Percentiles rank a stretch among this genome's conserved stretches.
Conservation (phyloP, 352 stramenopile genomes). For the Phytophthora colocasiae region DNA sequence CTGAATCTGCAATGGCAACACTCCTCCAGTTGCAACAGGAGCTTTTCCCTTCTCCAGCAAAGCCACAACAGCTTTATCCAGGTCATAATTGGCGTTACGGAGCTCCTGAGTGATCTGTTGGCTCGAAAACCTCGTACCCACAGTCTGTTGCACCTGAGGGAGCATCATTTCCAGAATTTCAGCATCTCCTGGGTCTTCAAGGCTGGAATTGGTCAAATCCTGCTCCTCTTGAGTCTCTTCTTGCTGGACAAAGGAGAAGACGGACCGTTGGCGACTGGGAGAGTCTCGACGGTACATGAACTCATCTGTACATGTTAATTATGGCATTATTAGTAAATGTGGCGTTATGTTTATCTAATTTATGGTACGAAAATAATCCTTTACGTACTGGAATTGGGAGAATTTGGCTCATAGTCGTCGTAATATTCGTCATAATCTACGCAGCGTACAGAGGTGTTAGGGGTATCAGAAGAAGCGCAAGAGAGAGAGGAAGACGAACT, state of each 20-base stretch:
- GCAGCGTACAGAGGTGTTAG: not conserved
- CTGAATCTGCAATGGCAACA: conserved; percentile 70
- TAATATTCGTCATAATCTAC: conserved; percentile 83
- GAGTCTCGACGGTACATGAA: conserved; percentile 88
- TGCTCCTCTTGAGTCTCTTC: conserved; percentile 22
- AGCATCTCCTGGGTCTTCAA: conserved; percentile 49
- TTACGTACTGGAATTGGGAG: conserved; percentile 66
- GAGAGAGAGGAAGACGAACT: not conserved
- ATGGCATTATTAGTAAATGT: conserved; percentile 23
- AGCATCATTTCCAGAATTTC: conserved; percentile 68
- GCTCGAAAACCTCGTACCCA: conserved; percentile 62
- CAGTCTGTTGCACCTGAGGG: conserved; percentile 59
- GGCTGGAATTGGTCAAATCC: not conserved
- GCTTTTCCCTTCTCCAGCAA: conserved; percentile 78
- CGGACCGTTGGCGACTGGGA: conserved; percentile 71
- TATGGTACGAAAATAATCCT: conserved; percentile 4
- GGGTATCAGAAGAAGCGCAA: not conserved
- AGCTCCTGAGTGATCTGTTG: conserved; percentile 75
- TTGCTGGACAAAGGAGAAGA: conserved; percentile 86
- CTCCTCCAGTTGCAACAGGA: conserved; percentile 25
- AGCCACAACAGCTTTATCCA: conserved; percentile 76
- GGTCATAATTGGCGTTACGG: conserved; percentile 77
- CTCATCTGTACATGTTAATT: conserved; percentile 49
- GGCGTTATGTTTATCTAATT: not conserved
- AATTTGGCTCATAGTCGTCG: conserved; percentile 65